phyloP scores from a whole-genome alignment of 1,284 basidiomycete species.

The Tilletia walkeri region DNA sequence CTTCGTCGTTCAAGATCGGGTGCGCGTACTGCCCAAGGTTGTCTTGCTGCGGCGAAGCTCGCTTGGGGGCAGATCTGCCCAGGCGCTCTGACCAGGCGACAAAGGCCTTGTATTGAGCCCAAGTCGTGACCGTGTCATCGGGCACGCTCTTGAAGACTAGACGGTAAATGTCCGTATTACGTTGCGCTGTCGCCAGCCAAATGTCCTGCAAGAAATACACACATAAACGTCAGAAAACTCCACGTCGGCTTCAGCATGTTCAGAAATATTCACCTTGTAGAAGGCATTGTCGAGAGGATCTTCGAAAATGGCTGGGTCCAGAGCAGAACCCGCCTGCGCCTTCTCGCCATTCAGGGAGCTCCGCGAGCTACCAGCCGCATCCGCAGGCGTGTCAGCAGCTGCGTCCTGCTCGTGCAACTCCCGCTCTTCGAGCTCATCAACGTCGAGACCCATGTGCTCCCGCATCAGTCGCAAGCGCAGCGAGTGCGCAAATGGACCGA shows the following conservation, averaged over 20 bases:
- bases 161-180: slow-evolving; percentile 53
- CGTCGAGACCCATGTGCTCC: slow-evolving; percentile 92
- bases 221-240: not conserved
- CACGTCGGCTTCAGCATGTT: not conserved
- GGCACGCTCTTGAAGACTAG: slow-evolving; percentile 53
- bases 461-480: slow-evolving; percentile 91
- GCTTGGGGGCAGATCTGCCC: slow-evolving; percentile 24
- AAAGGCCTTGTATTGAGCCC: slow-evolving; percentile 52
- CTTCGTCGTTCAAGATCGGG: slow-evolving; percentile 9
- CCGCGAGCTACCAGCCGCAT: not conserved
- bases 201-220: slow-evolving; percentile 28
- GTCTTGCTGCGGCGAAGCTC: slow-evolving; percentile 8
- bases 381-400: not conserved
- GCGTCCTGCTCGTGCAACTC: slow-evolving; percentile 9
- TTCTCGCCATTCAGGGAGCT: slow-evolving; percentile 13
- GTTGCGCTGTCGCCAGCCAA: slow-evolving; percentile 47
- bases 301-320: slow-evolving; percentile 39
- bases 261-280: slow-evolving; percentile 26
- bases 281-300: slow-evolving; percentile 44
- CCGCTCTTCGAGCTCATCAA: slow-evolving; percentile 72
- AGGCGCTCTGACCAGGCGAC: slow-evolving; percentile 40
- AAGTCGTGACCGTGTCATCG: slow-evolving; percentile 52
- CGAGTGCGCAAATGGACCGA: slow-evolving; percentile 93
- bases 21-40: slow-evolving; percentile 13
- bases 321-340: not conserved